Conservation (phyloP, 176 grass and related monocot genomes). For the maize (Zea mays) region DNA sequence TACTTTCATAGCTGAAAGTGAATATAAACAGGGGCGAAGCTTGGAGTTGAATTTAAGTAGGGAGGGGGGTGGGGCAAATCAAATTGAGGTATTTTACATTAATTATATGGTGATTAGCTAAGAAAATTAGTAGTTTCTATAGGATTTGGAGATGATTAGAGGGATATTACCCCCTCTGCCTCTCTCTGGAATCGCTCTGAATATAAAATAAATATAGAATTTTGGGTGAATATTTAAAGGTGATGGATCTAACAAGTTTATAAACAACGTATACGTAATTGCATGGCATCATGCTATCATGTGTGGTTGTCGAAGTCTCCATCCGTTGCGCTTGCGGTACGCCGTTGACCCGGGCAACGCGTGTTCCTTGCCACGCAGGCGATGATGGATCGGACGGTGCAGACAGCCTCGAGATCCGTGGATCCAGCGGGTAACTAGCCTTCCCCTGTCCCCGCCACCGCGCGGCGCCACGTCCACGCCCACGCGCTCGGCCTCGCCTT, state of each 20-base stretch:
- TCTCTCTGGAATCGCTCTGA: too few relatives aligned
- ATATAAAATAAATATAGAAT: neutral
- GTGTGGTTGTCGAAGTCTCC: conserved; percentile 24
- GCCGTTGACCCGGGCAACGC: neutral
- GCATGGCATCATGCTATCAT: neutral
- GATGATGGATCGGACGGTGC: too few relatives aligned
- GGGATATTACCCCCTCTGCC: too few relatives aligned
- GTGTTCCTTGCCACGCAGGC: too few relatives aligned
- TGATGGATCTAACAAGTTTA: neutral
- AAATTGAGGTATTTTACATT: too few relatives aligned
- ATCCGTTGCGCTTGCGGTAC: neutral
- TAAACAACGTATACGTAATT: neutral
- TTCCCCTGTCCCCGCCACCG: neutral
- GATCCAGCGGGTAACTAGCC: neutral
- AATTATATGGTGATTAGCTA: too few relatives aligned
- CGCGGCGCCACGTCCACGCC: conserved; percentile 6
- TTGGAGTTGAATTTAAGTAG: too few relatives aligned
- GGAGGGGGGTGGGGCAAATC: too few relatives aligned
- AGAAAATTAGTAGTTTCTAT: too few relatives aligned
- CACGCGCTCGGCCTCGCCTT: conserved; percentile 5
- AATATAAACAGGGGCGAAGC: too few relatives aligned
- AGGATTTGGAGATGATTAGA: too few relatives aligned
- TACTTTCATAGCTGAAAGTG: neutral
- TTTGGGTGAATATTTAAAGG: neutral
- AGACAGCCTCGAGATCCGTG: too few relatives aligned